Conservation (phyloP, 768 basidiomycete genomes). For the Daedaleopsis nitida region DNA sequence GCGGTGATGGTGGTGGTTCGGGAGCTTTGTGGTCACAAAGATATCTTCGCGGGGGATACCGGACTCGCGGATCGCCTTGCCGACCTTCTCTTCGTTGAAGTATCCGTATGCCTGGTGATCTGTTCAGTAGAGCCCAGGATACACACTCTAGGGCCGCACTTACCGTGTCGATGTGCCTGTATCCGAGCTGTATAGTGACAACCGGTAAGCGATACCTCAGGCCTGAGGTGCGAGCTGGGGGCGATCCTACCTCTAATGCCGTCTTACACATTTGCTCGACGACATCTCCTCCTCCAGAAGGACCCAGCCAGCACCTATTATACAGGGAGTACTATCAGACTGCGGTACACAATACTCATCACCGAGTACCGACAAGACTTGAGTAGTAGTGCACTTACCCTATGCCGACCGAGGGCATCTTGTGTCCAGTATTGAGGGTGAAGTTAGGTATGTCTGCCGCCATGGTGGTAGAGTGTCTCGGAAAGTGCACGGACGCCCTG, state of each 20-base stretch:
- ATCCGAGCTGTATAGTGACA: slow-evolving; percentile 56
- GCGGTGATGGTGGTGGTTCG: slow-evolving; percentile 39
- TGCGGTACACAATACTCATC: neutral
- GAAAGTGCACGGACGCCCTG: neutral
- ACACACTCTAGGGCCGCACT: neutral
- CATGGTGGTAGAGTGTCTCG: slow-evolving; percentile 5
- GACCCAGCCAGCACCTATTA: slow-evolving; percentile 76
- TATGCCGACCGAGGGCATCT: slow-evolving; percentile 75
- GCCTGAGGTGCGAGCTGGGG: neutral
- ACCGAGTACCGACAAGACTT: no score
- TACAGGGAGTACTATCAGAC: neutral
- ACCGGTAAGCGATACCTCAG: slow-evolving; percentile 63
- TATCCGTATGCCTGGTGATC: slow-evolving; percentile 7
- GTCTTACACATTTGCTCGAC: slow-evolving; percentile 48
- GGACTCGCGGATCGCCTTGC: slow-evolving; percentile 59
- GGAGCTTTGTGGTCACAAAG: slow-evolving; percentile 26
- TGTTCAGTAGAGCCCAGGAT: neutral
- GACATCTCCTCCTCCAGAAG: slow-evolving; percentile 48
- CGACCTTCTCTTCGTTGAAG: slow-evolving; percentile 78
- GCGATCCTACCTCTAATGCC: slow-evolving; percentile 17
- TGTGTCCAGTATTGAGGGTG: slow-evolving; percentile 76
- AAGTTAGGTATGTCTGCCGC: slow-evolving; percentile 20
- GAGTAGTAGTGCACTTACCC: slow-evolving; percentile 34
- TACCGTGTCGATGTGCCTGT: slow-evolving; percentile 67
- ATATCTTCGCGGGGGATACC: slow-evolving; percentile 48